These are phyloP conservation scores for Trichoderma virens DNA, from an alignment of 495 filamentous ascomycete species.

Conservation along the genomic window DNA sequence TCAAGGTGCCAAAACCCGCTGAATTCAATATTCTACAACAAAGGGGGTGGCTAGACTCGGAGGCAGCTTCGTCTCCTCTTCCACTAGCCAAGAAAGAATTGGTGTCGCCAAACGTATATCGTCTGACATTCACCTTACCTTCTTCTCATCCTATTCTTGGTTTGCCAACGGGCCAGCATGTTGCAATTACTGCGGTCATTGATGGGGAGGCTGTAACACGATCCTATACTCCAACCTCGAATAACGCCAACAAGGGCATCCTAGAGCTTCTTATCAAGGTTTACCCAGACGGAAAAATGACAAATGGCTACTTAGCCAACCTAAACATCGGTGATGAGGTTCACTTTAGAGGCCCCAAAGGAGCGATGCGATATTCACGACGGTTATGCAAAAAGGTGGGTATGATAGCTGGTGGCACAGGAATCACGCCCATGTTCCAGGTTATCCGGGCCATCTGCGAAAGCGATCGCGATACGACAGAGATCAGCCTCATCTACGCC, in stretches of 20 bases:
- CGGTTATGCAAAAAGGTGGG: constrained; percentile 32
- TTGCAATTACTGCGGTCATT: constrained; percentile 40
- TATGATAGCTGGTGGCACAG: constrained; percentile 47
- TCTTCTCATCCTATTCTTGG: constrained; percentile 32
- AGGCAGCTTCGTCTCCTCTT: constrained; percentile 34
- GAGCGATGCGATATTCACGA: constrained; percentile 35
- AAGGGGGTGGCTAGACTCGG: constrained; percentile 36
- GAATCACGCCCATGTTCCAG: constrained; percentile 52
- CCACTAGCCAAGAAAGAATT: constrained; percentile 35
- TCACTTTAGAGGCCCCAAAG: constrained; percentile 42
- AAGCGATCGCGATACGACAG: constrained; percentile 39
- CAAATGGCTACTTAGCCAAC: constrained; percentile 36
- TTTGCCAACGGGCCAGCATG: constrained; percentile 46
- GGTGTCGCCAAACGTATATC: constrained; percentile 40
- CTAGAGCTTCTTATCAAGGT: constrained; percentile 50
- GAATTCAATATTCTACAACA: constrained; percentile 26
- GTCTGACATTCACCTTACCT: constrained; percentile 43
- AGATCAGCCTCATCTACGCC: constrained; percentile 46
- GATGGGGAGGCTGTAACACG: constrained; percentile 35
- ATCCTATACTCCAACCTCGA: constrained; percentile 46
- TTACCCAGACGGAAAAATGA: constrained; percentile 42
- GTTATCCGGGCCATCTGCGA: constrained; percentile 46
- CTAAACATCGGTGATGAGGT: constrained; percentile 36
- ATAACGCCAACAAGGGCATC: constrained; percentile 39
- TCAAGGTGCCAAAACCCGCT: constrained; percentile 23